phyloP scores from a whole-genome alignment of 2,329 filamentous ascomycete species.

The Orbilia ellipsospora region DNA sequence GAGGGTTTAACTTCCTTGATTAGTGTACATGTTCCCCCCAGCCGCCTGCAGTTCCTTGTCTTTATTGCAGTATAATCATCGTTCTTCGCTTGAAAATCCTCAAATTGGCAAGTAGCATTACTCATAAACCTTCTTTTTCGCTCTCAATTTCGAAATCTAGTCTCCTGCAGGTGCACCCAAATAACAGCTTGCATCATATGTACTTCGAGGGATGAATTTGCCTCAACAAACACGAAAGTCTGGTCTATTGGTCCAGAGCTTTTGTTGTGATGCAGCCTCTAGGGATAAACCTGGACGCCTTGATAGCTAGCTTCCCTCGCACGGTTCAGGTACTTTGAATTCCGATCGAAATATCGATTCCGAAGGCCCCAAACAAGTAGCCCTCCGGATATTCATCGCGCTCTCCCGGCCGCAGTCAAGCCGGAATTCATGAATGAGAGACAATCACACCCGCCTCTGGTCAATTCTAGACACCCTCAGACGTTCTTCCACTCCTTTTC shows the following conservation, averaged over 20 bases:
- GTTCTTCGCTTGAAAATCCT: conserved; percentile 44
- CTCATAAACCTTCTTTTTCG: not conserved
- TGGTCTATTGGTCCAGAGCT: conserved; percentile 27
- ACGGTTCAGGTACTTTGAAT: conserved; percentile 10
- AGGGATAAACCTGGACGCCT: conserved; percentile 31
- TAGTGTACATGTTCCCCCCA: conserved; percentile 23
- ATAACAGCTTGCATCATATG: conserved; percentile 26
- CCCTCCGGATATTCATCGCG: conserved; percentile 17
- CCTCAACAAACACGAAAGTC: conserved; percentile 29
- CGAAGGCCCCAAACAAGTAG: not conserved
- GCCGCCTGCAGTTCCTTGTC: conserved; percentile 11
- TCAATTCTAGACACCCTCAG: not conserved
- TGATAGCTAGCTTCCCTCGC: conserved; percentile 13
- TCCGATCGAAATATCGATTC: conserved; percentile 6
- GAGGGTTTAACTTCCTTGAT: conserved; percentile 10
- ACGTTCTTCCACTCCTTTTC: no score
- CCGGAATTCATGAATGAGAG: conserved; percentile 8
- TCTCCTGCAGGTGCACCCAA: conserved; percentile 19
- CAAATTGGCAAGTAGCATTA: conserved; percentile 21
- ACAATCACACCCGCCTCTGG: conserved; percentile 14
- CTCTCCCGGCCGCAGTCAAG: conserved; percentile 30
- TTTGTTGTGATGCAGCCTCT: conserved; percentile 29
- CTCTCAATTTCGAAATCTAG: conserved; percentile 13
- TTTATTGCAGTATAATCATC: conserved; percentile 18
- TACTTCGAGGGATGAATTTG: conserved; percentile 24